Evolutionary conservation across 306 rosid genomes (phyloP), one percentile per base, ranked within the genome.

Genomic region (Chamaecrista fasciculata): DNA sequence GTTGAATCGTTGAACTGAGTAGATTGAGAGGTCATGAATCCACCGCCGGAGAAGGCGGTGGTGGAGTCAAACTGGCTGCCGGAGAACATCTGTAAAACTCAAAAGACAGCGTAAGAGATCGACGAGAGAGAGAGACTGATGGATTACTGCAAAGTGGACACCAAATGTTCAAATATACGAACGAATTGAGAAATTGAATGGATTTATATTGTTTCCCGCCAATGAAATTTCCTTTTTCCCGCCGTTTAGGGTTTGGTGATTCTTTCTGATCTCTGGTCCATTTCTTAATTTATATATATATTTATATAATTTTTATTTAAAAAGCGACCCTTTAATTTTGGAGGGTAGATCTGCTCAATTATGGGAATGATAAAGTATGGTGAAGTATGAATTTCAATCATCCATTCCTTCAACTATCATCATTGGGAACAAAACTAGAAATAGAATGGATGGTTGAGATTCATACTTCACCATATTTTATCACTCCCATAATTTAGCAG

Each of bases 71-170:
- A 86, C 85, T 91, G 99, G 75, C 84, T 79, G 67, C 82, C 20
- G 33, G 96, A 89, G 72, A 81, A 89, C 99, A 91, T 95, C 46
- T 61, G 10, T 19, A 66, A 65, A 87, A 82, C 72, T 78, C 50
- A 60, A 77, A 26, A 55, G 64, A 71, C 63, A 79, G 67, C 8
- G 2, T 34, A 18, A 11, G 24, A 18, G 66, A 18, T 40, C 18
- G 43, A 11, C 9, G 5, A 26, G 47, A 74, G 55, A 40, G 25
- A 64, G 18, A n/a, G 44, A n/a, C n/a, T n/a, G n/a, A 75, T 12
- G 44, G 69, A 59, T 3, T 24, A 33, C n/a, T 19, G 5, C 20
- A 12, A 20, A 21, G 2, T 3, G 39, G 40, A 33, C 3, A 21
- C 12, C 7, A 63, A 16, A 25, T 46, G 40, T 18, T 18, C 16